phyloP scores from a whole-genome alignment of 2,329 filamentous ascomycete species.

The Beauveria pseudobassiana region DNA sequence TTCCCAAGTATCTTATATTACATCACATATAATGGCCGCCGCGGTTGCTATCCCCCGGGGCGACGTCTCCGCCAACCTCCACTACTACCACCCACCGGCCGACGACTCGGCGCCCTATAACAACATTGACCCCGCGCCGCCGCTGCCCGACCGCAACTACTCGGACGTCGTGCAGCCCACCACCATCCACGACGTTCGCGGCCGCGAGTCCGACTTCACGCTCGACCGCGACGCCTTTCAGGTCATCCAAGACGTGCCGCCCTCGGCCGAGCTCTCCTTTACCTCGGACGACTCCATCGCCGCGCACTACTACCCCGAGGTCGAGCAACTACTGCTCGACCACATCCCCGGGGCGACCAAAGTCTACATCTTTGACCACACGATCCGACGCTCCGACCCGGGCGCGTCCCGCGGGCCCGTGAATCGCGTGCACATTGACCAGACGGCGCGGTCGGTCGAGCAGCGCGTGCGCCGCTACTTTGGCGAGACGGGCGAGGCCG shows the following conservation, averaged over 20 bases:
- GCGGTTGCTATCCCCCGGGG: conserved; percentile 44
- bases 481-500: conserved; percentile 50
- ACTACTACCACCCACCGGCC: conserved; percentile 56
- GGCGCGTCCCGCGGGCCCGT: conserved; percentile 61
- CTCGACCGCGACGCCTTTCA: conserved; percentile 73
- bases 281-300: conserved; percentile 61
- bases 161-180: conserved; percentile 41
- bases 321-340: conserved; percentile 63
- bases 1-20: neutral
- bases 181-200: conserved; percentile 64
- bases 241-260: conserved; percentile 50
- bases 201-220: conserved; percentile 55
- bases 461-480: conserved; percentile 63
- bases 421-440: conserved; percentile 71
- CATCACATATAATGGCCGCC: conserved; percentile 27
- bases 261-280: conserved; percentile 53
- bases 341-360: conserved; percentile 58
- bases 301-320: conserved; percentile 74
- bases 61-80: conserved; percentile 52
- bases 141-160: conserved; percentile 60
- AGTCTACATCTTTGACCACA: conserved; percentile 80
- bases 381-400: conserved; percentile 61
- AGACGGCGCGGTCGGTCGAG: conserved; percentile 59
- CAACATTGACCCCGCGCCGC: conserved; percentile 59
- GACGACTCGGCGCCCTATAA: conserved; percentile 56